Percentiles rank a stretch among this genome's conserved stretches.
Evolutionary conservation across 306 rosid species (phyloP).

Genomic region (cucumber (Cucumis sativus)): DNA sequence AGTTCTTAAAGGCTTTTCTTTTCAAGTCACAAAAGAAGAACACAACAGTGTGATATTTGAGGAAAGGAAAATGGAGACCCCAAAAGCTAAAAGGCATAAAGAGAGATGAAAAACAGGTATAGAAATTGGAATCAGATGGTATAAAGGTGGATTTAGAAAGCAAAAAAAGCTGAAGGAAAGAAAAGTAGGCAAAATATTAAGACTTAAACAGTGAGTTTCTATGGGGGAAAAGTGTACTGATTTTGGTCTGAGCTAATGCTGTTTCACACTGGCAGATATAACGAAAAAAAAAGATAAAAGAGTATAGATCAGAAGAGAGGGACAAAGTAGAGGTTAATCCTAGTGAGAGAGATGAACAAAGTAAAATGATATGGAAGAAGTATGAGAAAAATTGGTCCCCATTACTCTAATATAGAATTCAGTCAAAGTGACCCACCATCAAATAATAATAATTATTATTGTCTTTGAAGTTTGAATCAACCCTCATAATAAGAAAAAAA

Average conservation of each 20-base stretch:
- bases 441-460: conserved; percentile 17
- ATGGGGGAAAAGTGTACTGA: background rate
- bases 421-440: conserved; percentile 60
- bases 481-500: conserved; percentile 17
- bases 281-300: background rate
- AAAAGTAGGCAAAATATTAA: background rate
- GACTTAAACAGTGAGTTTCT: background rate
- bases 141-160: conserved; percentile 14
- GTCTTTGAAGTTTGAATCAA: conserved; percentile 50
- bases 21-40: background rate
- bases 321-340: conserved; percentile 21
- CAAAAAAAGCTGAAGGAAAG: background rate
- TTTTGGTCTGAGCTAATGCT: background rate
- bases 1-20: background rate
- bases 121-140: background rate
- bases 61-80: background rate
- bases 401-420: conserved; percentile 17
- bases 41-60: background rate
- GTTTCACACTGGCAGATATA: conserved; percentile 6
- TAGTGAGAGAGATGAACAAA: conserved; percentile 12
- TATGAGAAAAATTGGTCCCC: conserved; percentile 27
- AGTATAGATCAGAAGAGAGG: conserved; percentile 3
- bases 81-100: background rate
- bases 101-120: background rate
- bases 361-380: conserved; percentile 27